Evolutionary conservation across 1,284 basidiomycete species (phyloP).

Genomic region (Rhodotorula mucilaginosa): DNA sequence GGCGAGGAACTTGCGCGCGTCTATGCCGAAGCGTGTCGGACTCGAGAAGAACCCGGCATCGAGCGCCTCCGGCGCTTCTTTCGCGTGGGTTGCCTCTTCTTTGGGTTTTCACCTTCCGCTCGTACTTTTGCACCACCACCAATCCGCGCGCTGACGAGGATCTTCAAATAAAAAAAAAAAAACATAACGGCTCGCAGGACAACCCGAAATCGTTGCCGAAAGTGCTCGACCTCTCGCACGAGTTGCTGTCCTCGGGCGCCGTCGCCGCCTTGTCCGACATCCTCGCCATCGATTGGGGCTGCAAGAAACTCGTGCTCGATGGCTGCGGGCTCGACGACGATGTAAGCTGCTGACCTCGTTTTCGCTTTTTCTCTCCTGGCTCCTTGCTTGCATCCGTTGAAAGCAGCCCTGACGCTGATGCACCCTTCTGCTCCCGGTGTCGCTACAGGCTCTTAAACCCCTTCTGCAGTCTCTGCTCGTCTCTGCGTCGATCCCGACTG

Average conservation of each 20-base stretch:
- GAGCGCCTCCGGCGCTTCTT: slow-evolving; percentile 66
- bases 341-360: slow-evolving; percentile 53
- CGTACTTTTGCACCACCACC: background rate
- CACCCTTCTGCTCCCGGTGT: no score
- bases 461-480: slow-evolving; percentile 87
- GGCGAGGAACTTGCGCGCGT: slow-evolving; percentile 74
- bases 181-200: slow-evolving; percentile 33
- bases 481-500: slow-evolving; percentile 72
- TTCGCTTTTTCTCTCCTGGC: background rate
- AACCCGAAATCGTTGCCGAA: slow-evolving; percentile 59
- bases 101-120: slow-evolving; percentile 16
- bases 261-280: slow-evolving; percentile 82
- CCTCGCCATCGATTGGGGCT: slow-evolving; percentile 82
- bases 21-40: slow-evolving; percentile 74
- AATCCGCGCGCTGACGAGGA: slow-evolving; percentile 20
- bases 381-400: no score
- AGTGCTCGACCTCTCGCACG: slow-evolving; percentile 67
- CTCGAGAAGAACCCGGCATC: slow-evolving; percentile 69
- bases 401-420: background rate
- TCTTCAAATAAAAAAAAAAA: background rate
- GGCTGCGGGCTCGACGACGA: slow-evolving; percentile 77
- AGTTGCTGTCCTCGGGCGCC: slow-evolving; percentile 66
- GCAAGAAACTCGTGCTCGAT: slow-evolving; percentile 74
- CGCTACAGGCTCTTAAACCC: slow-evolving; percentile 70
- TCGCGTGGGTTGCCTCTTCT: slow-evolving; percentile 56